These are phyloP conservation scores for Suhomyces chickasaworum DNA, from an alignment of 1,139 yeast species.

Conservation along the genomic window DNA sequence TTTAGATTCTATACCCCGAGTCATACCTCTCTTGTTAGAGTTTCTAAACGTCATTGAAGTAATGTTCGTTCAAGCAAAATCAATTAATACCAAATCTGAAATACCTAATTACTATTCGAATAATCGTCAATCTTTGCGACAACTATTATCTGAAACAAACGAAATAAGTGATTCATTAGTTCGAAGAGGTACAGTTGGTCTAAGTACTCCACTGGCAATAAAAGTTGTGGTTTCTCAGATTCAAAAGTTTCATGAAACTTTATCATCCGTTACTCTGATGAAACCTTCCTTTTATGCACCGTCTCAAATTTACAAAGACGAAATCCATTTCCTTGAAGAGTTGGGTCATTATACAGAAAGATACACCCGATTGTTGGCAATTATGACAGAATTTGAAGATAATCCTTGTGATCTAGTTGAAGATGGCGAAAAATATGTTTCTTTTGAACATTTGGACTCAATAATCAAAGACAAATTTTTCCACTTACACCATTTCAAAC, in stretches of 20 bases:
- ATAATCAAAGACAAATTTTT: slow-evolving; percentile 20
- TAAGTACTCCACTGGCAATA: slow-evolving; percentile 4
- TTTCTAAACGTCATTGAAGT: neutral
- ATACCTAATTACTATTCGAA: neutral
- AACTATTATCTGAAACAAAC: neutral
- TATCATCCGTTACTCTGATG: neutral
- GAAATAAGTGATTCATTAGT: neutral
- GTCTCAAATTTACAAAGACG: slow-evolving; percentile 17
- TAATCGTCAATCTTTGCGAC: neutral
- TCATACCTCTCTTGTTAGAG: slow-evolving; percentile 9
- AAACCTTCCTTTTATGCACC: neutral
- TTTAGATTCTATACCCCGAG: slow-evolving; percentile 16
- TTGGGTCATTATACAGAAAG: slow-evolving; percentile 14
- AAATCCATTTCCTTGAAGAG: slow-evolving; percentile 18
- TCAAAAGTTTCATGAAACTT: neutral
- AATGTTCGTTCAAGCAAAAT: neutral
- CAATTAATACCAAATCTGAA: neutral
- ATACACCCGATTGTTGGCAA: slow-evolving; percentile 10
- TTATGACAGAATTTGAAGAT: slow-evolving; percentile 5
- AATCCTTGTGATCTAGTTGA: slow-evolving; percentile 6
- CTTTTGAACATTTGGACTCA: slow-evolving; percentile 19
- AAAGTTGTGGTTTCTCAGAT: neutral
- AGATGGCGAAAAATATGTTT: slow-evolving; percentile 13
- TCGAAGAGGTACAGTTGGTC: slow-evolving; percentile 5
- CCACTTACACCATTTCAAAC: slow-evolving; percentile 19